phyloP scores from a whole-genome alignment of 768 basidiomycete genomes.

The Trametes punicea region DNA sequence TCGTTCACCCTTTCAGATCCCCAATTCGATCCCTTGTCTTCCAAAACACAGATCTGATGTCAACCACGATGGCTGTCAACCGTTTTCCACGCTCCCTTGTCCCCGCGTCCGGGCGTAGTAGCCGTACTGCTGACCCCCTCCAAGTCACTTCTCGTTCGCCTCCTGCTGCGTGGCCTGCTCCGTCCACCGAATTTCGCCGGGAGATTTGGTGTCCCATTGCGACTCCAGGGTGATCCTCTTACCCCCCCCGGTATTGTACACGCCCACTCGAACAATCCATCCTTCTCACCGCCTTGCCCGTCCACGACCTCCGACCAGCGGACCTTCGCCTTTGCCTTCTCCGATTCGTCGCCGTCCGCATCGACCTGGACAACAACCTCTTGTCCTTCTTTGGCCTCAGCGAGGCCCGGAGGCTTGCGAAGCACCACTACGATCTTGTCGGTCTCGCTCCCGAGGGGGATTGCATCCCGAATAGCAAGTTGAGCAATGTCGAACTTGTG shows the following conservation, averaged over 20 bases:
- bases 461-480: slow-evolving; percentile 45
- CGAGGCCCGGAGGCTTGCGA: slow-evolving; percentile 44
- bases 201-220: slow-evolving; percentile 51
- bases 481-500: slow-evolving; percentile 43
- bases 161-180: no score
- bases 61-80: no score
- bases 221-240: slow-evolving; percentile 42
- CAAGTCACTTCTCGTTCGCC: no score
- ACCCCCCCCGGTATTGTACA: slow-evolving; percentile 42
- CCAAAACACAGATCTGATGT: no score
- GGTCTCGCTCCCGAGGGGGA: slow-evolving; percentile 39
- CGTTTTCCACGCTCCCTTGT: no score
- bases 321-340: slow-evolving; percentile 20
- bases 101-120: no score
- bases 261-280: slow-evolving; percentile 56
- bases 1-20: no score
- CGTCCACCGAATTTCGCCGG: slow-evolving; percentile 30
- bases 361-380: slow-evolving; percentile 38
- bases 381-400: slow-evolving; percentile 41
- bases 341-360: slow-evolving; percentile 25
- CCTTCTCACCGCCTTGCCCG: slow-evolving; percentile 48
- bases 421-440: slow-evolving; percentile 44
- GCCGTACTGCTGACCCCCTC: no score
- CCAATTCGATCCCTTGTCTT: no score
- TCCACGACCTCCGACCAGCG: slow-evolving; percentile 39